These are phyloP conservation scores for Xylariaceae sp. DNA, from an alignment of 2,329 filamentous ascomycete genomes.

Conservation along the genomic window DNA sequence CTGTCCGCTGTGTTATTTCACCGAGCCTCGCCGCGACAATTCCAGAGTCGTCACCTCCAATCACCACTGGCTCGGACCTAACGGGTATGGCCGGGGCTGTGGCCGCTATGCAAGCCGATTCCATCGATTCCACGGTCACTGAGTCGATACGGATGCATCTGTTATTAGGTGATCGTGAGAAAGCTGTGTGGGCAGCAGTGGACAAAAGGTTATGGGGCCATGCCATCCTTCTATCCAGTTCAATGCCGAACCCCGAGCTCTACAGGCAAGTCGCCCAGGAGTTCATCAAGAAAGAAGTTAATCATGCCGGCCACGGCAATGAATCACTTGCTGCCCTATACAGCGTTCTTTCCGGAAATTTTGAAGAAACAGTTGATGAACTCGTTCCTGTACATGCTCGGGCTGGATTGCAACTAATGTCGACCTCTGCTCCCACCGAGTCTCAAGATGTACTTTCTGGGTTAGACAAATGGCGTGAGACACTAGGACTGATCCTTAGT, in stretches of 20 bases:
- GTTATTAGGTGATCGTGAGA: conserved; percentile 76
- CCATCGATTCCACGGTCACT: conserved; percentile 62
- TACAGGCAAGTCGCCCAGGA: conserved; percentile 95
- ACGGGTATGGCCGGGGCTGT: conserved; percentile 35
- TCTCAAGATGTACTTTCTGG: conserved; percentile 73
- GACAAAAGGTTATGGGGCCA: conserved; percentile 95
- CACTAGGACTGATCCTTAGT: conserved; percentile 74
- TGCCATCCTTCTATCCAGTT: conserved; percentile 80
- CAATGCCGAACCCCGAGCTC: conserved; percentile 64
- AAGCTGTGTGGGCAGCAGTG: conserved; percentile 87
- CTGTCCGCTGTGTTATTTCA: conserved; percentile 68
- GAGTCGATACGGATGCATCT: conserved; percentile 68
- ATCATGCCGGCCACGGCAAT: conserved; percentile 69
- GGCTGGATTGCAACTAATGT: conserved; percentile 86
- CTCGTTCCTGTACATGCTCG: conserved; percentile 89
- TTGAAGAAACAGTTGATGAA: conserved; percentile 91
- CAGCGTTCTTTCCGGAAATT: conserved; percentile 87
- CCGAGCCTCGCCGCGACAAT: conserved; percentile 42
- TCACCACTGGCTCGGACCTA: conserved; percentile 34
- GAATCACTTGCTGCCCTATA: conserved; percentile 89
- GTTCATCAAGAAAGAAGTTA: conserved; percentile 92
- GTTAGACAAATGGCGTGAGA: conserved; percentile 91
- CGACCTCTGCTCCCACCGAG: conserved; percentile 58
- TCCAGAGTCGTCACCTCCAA: conserved; percentile 21
- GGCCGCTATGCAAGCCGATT: conserved; percentile 51